Evolutionary conservation across 2,329 filamentous ascomycete species (phyloP).

Genomic region (Geoglossum cookeanum): DNA sequence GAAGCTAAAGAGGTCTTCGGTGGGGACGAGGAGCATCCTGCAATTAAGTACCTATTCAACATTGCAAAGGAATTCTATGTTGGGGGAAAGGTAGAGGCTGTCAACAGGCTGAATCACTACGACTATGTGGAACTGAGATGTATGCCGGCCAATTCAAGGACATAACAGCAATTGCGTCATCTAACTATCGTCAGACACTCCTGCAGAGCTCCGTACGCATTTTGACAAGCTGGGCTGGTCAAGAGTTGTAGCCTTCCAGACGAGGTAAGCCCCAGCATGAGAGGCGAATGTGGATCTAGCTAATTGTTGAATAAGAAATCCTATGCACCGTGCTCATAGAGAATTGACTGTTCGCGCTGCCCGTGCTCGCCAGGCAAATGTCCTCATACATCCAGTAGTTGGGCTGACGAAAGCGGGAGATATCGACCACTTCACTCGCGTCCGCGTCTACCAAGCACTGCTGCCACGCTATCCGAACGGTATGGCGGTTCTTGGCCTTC

Average conservation of each 20-base stretch:
- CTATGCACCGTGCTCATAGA: slow-evolving; percentile 97
- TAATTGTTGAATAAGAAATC: slow-evolving; percentile 40
- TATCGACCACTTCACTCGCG: slow-evolving; percentile 98
- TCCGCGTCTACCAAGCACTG: slow-evolving; percentile 94
- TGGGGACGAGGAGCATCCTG: slow-evolving; percentile 77
- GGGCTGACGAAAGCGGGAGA: slow-evolving; percentile 97
- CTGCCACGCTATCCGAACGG: slow-evolving; percentile 95
- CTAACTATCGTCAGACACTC: slow-evolving; percentile 43
- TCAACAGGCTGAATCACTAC: slow-evolving; percentile 93
- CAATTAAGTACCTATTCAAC: slow-evolving; percentile 73
- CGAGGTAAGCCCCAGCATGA: slow-evolving; percentile 24
- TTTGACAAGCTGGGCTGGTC: slow-evolving; percentile 99
- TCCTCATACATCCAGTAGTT: slow-evolving; percentile 96
- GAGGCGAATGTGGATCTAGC: neutral
- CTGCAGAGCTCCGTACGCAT: slow-evolving; percentile 82
- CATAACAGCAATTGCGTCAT: neutral
- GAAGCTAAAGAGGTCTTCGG: slow-evolving; percentile 93
- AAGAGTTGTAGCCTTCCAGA: slow-evolving; percentile 97
- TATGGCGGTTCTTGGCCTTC: slow-evolving; percentile 90
- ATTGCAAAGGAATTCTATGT: slow-evolving; percentile 77
- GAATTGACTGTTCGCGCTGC: slow-evolving; percentile 95
- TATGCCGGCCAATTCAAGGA: slow-evolving; percentile 25
- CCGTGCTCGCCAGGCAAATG: slow-evolving; percentile 89
- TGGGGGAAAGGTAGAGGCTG: slow-evolving; percentile 86
- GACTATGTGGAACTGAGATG: slow-evolving; percentile 94